Percentiles rank a stretch among this genome's conserved stretches.
phyloP scores from a whole-genome alignment of 1,139 yeast species.

The Lodderomyces metapsilosis region DNA sequence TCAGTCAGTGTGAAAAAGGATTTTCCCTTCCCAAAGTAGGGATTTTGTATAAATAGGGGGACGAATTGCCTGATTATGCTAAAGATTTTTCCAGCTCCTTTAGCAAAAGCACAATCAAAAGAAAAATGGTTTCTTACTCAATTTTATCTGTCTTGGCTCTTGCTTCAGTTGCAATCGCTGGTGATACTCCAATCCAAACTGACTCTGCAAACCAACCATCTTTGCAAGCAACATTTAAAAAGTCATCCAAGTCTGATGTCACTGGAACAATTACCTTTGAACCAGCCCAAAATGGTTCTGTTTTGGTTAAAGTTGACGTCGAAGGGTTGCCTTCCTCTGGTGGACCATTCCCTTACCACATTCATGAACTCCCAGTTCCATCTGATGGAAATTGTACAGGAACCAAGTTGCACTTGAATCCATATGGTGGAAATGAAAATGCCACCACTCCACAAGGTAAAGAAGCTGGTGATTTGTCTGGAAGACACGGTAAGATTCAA shows the following conservation, averaged over 20 bases:
- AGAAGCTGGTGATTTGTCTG: conserved; percentile 45
- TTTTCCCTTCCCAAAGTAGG: no score
- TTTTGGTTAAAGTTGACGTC: conserved; percentile 31
- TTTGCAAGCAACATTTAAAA: conserved; percentile 18
- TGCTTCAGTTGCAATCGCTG: conserved; percentile 16
- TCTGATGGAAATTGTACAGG: conserved; percentile 40
- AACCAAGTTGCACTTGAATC: conserved; percentile 39
- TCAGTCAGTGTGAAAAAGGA: no score
- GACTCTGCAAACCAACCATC: conserved; percentile 19
- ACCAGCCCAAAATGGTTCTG: conserved; percentile 32
- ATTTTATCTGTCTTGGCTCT: conserved; percentile 15
- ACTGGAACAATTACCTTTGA: conserved; percentile 31
- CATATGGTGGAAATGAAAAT: conserved; percentile 32
- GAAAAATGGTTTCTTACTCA: conserved; percentile 1
- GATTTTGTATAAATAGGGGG: background rate
- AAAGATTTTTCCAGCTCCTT: background rate
- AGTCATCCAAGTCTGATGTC: conserved; percentile 10
- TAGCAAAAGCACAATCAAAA: background rate
- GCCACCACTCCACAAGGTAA: conserved; percentile 25
- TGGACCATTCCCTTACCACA: conserved; percentile 45
- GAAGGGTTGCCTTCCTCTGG: conserved; percentile 34
- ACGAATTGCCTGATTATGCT: background rate
- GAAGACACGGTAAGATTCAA: conserved; percentile 37
- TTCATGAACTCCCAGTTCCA: conserved; percentile 40
- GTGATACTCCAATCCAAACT: conserved; percentile 19